Conservation (phyloP, 192 early-diverging fungal genomes). For the Pilaira anomala region DNA sequence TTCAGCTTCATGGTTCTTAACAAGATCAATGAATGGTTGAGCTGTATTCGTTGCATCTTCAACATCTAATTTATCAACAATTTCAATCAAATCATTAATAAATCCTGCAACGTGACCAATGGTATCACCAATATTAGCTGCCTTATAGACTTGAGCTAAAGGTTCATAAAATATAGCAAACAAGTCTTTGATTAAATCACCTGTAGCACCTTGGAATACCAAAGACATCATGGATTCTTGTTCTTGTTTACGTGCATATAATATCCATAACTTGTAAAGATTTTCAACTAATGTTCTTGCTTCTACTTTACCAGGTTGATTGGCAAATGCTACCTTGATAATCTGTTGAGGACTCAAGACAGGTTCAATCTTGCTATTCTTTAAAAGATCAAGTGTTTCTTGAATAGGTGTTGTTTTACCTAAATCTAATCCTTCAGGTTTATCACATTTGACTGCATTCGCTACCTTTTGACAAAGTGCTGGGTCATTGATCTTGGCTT, state of each 20-base stretch:
- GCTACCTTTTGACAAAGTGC: conserved; percentile 47
- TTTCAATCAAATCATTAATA: conserved; percentile 51
- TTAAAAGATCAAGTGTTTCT: conserved; percentile 7
- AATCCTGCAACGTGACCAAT: conserved; percentile 48
- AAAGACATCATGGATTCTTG: conserved; percentile 48
- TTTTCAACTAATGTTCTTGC: conserved; percentile 28
- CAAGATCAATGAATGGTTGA: conserved; percentile 45
- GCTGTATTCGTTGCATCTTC: conserved; percentile 28
- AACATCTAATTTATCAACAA: conserved; percentile 45
- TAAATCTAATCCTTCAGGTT: neutral
- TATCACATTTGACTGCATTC: conserved; percentile 41
- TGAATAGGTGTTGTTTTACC: neutral
- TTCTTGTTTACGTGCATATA: conserved; percentile 47
- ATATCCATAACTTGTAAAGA: conserved; percentile 42
- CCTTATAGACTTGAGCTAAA: conserved; percentile 53
- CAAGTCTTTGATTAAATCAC: conserved; percentile 52
- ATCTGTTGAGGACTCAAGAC: conserved; percentile 25
- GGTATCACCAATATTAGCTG: conserved; percentile 54
- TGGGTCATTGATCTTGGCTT: conserved; percentile 20
- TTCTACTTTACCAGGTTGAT: conserved; percentile 15
- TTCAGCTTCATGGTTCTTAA: conserved; percentile 44
- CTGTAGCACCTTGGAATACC: conserved; percentile 50
- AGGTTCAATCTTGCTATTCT: conserved; percentile 10
- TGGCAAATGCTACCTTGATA: conserved; percentile 15
- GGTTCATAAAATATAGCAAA: conserved; percentile 58